Evolutionary conservation across 2,329 filamentous ascomycete species (phyloP).

Genomic region (Lachnellula willkommii): DNA sequence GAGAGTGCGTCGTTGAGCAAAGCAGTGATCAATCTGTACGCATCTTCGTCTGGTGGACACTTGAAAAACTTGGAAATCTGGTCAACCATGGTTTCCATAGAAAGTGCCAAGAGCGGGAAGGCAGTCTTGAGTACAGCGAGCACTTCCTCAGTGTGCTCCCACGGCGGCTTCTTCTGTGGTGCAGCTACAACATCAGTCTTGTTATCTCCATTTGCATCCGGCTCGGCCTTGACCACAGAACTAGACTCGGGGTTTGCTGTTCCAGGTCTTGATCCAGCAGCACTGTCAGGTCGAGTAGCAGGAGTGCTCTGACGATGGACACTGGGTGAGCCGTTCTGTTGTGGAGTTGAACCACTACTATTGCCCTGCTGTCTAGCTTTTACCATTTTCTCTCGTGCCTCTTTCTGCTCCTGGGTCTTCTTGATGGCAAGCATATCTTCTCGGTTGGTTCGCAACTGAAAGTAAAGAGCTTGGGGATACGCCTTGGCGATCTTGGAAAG

Average conservation of each 20-base stretch:
- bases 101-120: conserved; percentile 89
- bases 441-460: conserved; percentile 84
- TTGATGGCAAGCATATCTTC: conserved; percentile 93
- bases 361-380: conserved; percentile 21
- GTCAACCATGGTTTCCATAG: conserved; percentile 99
- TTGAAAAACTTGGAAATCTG: conserved; percentile 99
- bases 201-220: conserved; percentile 17
- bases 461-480: conserved; percentile 93
- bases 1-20: conserved; percentile 91
- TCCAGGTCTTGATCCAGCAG: conserved; percentile 33
- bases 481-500: conserved; percentile 91
- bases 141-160: conserved; percentile 95
- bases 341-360: conserved; percentile 21
- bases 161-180: conserved; percentile 65
- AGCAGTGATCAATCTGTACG: conserved; percentile 94
- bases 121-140: conserved; percentile 94
- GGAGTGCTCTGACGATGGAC: conserved; percentile 25
- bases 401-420: conserved; percentile 76
- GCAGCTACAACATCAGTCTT: conserved; percentile 29
- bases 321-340: conserved; percentile 29
- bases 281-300: conserved; percentile 20
- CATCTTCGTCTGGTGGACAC: conserved; percentile 95
- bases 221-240: conserved; percentile 28
- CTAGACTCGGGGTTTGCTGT: conserved; percentile 40
- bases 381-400: conserved; percentile 43